Conservation (phyloP, 768 basidiomycete species). For the Mycena chlorophos region DNA sequence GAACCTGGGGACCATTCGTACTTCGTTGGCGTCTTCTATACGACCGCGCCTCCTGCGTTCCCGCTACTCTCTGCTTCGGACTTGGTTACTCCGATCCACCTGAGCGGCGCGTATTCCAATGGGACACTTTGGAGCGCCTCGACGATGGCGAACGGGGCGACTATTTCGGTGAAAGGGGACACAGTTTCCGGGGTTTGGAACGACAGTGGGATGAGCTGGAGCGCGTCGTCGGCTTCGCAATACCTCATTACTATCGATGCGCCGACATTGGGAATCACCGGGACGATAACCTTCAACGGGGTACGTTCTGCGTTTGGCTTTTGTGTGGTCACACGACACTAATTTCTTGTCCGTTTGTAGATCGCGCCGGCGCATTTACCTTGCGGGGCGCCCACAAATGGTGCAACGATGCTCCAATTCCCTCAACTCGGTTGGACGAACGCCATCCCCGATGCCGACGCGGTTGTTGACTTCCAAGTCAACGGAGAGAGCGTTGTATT, state of each 20-base stretch:
- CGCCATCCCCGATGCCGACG: constrained; percentile 19
- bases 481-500: constrained; percentile 9
- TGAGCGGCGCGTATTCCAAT: constrained; percentile 8
- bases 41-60: constrained; percentile 9
- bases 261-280: constrained; percentile 10
- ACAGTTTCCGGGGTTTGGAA: constrained; percentile 16
- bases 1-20: constrained; percentile 13
- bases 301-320: neutral
- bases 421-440: constrained; percentile 24
- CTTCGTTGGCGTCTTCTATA: constrained; percentile 20
- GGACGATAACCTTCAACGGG: constrained; percentile 9
- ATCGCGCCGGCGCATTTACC: constrained; percentile 19
- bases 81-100: neutral
- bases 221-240: neutral
- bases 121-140: constrained; percentile 2
- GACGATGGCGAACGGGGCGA: neutral
- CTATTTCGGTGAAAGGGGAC: constrained; percentile 15
- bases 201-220: constrained; percentile 20
- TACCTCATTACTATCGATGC: constrained; percentile 17
- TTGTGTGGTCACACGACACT: too few relatives aligned
- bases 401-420: constrained; percentile 10
- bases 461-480: constrained; percentile 15
- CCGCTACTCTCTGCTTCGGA: constrained; percentile 1
- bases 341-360: neutral
- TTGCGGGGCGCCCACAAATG: constrained; percentile 8